Conservation (phyloP, 768 basidiomycete genomes). For the Kwoniella bestiolae region DNA sequence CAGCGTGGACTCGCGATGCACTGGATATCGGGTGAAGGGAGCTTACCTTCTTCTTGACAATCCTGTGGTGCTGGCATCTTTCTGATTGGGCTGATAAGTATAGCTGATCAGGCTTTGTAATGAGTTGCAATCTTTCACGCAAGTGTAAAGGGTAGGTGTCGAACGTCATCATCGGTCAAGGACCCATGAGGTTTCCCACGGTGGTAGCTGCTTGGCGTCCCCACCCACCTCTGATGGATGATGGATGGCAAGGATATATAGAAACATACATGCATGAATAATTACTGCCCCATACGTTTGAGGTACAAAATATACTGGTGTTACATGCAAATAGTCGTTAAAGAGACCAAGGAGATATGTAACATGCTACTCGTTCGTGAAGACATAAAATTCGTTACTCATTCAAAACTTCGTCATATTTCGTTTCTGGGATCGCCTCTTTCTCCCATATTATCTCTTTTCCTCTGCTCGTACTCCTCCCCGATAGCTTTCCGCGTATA, state of each 20-base stretch:
- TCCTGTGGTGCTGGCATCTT: constrained; percentile 31
- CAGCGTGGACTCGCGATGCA: background rate
- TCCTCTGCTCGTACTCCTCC: background rate
- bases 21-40: background rate
- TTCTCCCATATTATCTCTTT: background rate
- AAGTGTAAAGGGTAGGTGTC: no score
- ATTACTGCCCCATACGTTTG: no score
- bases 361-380: background rate
- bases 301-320: no score
- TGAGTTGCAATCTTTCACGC: background rate
- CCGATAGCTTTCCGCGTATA: background rate
- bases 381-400: background rate
- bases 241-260: no score
- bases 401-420: background rate
- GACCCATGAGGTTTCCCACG: no score
- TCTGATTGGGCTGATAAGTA: no score
- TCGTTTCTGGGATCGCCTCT: background rate
- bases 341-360: no score
- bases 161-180: no score
- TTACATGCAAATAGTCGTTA: no score
- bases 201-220: no score
- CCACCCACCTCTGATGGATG: no score
- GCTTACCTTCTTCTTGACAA: constrained; percentile 54
- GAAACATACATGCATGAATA: no score
- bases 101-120: background rate